Conservation (phyloP, 441 rosid genomes). For the Raphanus hybrid region DNA sequence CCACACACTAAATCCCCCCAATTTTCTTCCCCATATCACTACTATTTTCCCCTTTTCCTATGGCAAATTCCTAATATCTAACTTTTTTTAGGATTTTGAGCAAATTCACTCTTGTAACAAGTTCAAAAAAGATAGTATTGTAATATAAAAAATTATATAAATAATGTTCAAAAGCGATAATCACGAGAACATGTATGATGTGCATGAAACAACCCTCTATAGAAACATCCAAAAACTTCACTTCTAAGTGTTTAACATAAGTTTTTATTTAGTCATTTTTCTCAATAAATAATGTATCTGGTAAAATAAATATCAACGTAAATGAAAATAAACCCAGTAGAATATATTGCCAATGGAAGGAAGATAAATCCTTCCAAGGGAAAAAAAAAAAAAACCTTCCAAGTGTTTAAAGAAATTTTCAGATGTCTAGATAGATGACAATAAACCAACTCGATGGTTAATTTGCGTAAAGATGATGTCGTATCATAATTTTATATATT, state of each 20-base stretch:
- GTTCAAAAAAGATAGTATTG: too few species aligned
- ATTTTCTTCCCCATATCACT: too few species aligned
- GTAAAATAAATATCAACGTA: neutral
- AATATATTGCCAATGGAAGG: neutral
- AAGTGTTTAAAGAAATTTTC: neutral
- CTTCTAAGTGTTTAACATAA: too few species aligned
- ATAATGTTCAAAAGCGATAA: conserved; percentile 16
- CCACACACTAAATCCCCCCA: too few species aligned
- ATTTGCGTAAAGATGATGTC: neutral
- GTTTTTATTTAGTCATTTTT: neutral
- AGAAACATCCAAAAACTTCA: too few species aligned
- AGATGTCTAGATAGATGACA: neutral
- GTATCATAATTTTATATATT: neutral
- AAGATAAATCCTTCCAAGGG: neutral
- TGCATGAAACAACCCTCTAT: too few species aligned
- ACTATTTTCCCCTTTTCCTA: too few species aligned
- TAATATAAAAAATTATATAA: too few species aligned
- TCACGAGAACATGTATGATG: conserved; percentile 15
- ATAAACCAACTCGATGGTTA: neutral
- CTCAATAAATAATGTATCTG: neutral
- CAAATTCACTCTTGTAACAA: too few species aligned
- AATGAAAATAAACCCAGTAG: neutral
- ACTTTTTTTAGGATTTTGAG: too few species aligned
- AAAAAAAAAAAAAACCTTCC: too few species aligned
- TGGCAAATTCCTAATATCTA: too few species aligned